Conservation (phyloP, 2,329 filamentous ascomycete genomes). For the Claviceps cyperi region DNA sequence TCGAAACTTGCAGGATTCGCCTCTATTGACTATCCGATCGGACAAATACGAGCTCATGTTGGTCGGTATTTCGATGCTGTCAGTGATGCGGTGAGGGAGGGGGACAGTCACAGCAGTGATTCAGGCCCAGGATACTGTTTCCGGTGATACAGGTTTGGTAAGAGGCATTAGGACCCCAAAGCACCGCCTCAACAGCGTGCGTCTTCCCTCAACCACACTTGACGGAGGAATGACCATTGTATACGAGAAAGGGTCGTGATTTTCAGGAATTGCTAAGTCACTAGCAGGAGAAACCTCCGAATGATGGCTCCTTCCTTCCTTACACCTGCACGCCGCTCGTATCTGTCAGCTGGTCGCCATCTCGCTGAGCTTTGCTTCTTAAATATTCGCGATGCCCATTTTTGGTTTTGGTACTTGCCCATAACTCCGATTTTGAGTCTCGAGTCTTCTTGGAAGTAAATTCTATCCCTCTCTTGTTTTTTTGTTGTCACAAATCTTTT, state of each 20-base stretch:
- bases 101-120: neutral
- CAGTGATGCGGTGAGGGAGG: neutral
- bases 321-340: neutral
- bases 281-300: neutral
- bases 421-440: slow-evolving; percentile 10
- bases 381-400: slow-evolving; percentile 24
- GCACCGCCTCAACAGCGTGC: neutral
- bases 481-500: slow-evolving; percentile 18
- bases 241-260: neutral
- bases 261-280: neutral
- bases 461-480: slow-evolving; percentile 18
- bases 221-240: neutral
- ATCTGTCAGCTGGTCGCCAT: slow-evolving; percentile 5
- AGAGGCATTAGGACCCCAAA: neutral
- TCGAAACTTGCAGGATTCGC: neutral
- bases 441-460: slow-evolving; percentile 25
- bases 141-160: neutral
- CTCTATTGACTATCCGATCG: neutral
- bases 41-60: neutral
- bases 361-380: slow-evolving; percentile 12
- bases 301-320: slow-evolving; percentile 1
- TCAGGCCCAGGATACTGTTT: neutral
- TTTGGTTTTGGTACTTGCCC: slow-evolving; percentile 18
- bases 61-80: neutral
- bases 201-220: neutral